Conservation (phyloP, 2,329 filamentous ascomycete genomes). For the Botrytis hyacinthi region DNA sequence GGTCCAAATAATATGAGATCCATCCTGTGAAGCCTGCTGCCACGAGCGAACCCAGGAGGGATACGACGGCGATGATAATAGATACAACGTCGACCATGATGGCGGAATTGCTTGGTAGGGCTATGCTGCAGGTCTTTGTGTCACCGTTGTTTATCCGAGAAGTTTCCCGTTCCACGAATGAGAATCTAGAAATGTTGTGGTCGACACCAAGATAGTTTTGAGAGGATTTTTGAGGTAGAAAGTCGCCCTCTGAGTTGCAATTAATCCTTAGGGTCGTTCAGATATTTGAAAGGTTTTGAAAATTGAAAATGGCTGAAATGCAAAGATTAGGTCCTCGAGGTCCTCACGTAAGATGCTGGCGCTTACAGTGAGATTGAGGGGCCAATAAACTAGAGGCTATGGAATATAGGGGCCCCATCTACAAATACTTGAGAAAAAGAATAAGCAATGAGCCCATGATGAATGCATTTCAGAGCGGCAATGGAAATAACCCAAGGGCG, state of each 20-base stretch:
- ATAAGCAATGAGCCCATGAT: not conserved
- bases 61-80: conserved; percentile 33
- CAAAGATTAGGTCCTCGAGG: not conserved
- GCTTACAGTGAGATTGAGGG: not conserved
- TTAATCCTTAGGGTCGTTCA: not conserved
- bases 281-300: not conserved
- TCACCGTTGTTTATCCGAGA: not conserved
- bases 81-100: conserved; percentile 31
- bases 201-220: not conserved
- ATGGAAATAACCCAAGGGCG: not conserved
- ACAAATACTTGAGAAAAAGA: not conserved
- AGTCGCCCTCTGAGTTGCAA: not conserved
- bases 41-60: conserved; percentile 32
- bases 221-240: not conserved
- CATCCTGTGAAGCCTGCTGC: conserved; percentile 34
- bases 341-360: conserved; percentile 5
- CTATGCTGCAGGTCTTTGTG: not conserved
- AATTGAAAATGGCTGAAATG: not conserved
- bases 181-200: not conserved
- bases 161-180: not conserved
- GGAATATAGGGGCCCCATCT: not conserved
- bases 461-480: not conserved
- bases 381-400: not conserved
- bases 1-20: conserved; percentile 34
- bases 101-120: not conserved